A percentile compares a stretch with the other conserved stretches of the same genome.
These are phyloP conservation scores for Chaetoceros muelleri DNA, from an alignment of 108 stramenopile genomes.

Conservation along the genomic window DNA sequence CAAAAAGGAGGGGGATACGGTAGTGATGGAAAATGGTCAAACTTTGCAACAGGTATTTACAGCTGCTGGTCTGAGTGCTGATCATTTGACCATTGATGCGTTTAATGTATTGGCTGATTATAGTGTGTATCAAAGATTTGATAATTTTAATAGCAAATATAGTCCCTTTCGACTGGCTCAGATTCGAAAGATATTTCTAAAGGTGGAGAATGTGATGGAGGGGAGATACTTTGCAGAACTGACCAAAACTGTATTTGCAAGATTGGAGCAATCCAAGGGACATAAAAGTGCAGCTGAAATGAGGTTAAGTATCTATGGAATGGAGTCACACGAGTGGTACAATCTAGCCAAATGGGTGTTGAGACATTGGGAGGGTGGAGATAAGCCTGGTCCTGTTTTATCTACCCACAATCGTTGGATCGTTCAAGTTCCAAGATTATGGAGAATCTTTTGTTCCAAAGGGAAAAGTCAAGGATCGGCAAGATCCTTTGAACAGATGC, in stretches of 20 bases:
- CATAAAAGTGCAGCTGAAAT: slow-evolving; percentile 89
- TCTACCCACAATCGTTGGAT: slow-evolving; percentile 96
- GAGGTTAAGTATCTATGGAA: slow-evolving; percentile 94
- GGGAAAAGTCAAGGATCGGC: slow-evolving; percentile 25
- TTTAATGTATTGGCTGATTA: slow-evolving; percentile 99
- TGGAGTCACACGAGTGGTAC: slow-evolving; percentile 88
- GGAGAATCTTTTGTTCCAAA: slow-evolving; percentile 85
- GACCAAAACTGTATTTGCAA: slow-evolving; percentile 78
- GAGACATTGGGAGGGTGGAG: slow-evolving; percentile 55
- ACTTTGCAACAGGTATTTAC: slow-evolving; percentile 71
- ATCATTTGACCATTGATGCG: slow-evolving; percentile 97
- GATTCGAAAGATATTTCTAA: slow-evolving; percentile 98
- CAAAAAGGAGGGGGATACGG: slow-evolving; percentile 74
- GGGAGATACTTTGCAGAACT: slow-evolving; percentile 68
- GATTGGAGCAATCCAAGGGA: slow-evolving; percentile 84
- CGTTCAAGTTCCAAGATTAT: slow-evolving; percentile 93
- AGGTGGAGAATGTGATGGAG: slow-evolving; percentile 87
- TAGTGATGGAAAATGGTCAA: slow-evolving; percentile 62
- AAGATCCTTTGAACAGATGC: slow-evolving; percentile 82
- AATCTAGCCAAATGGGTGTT: slow-evolving; percentile 81
- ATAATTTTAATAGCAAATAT: slow-evolving; percentile 99
- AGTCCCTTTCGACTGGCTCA: slow-evolving; percentile 94
- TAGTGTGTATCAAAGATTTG: slow-evolving; percentile 96
- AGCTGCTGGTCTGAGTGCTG: slow-evolving; percentile 88
- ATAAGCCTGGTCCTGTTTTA: slow-evolving; percentile 68